Base-by-base conservation (phyloP, 495 filamentous ascomycete genomes). In the Talaromyces proteolyticus region DNA sequence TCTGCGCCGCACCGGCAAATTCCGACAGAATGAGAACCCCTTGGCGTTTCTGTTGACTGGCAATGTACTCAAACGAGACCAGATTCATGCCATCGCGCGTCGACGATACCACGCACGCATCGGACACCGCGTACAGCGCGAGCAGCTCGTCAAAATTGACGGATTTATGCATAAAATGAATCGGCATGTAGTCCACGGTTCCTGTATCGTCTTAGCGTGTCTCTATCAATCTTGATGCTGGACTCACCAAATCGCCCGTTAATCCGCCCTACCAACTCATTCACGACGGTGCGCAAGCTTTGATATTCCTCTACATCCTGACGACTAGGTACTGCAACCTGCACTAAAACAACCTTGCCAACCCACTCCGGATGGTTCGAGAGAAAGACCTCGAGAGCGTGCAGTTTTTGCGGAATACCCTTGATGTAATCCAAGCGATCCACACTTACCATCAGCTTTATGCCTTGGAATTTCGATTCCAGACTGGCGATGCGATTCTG, bases 1-100 rank as follows among this genome's bases (percentile, higher is more conserved):
- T 90, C 62, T 96, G 92, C 0, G 92, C 93, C 11, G 93, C 92
- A 11, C 92, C 92, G 0, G 92, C 88, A 58, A 97, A 97, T 62
- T 97, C 92, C 42, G 91, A 96, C 16, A 97, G 80, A 24, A 97
- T 89, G 80, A 97, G 82, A 26, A 86, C 82, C 19, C 92, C 92
- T 58, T 96, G 89, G 7, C 88, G 81, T 60, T 95, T 85, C 56
- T 86, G 75, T 61, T 97, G 92, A 5, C 85, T 87, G 5, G 92
- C 93, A 52, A 97, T 95, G 70, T 97, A 97, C 69, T 97, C 92
- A 69, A 94, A 97, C 19, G 89, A 93, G 25, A 97, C 92, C n/a
- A 97, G 79, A 64, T 97, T 97, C 92, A 97, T 97, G 51, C 92
- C 92, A 62, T 97, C 92, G n/a, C 93, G 81, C 5, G 93, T 96